phyloP scores from a whole-genome alignment of 208 protist species.

The Crithidia expoeki region DNA sequence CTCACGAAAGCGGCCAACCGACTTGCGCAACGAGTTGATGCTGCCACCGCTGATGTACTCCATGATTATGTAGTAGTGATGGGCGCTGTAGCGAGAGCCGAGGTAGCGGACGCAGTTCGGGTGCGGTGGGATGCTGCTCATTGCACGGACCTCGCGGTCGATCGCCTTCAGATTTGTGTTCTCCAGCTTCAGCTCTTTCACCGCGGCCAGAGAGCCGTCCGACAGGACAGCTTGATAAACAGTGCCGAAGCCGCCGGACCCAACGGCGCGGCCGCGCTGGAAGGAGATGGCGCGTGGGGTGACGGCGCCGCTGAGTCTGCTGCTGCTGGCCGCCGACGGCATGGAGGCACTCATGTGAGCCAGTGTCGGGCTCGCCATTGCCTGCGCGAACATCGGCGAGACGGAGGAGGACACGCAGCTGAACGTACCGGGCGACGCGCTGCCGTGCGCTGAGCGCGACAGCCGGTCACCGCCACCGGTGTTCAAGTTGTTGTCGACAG shows the following conservation, averaged over 20 bases:
- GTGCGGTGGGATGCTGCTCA: conserved; percentile 75
- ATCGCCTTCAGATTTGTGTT: conserved; percentile 61
- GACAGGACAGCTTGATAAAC: conserved; percentile 76
- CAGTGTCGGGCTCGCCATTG: conserved; percentile 15
- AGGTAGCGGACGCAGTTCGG: conserved; percentile 83
- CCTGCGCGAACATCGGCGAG: conserved; percentile 25
- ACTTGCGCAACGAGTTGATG: conserved; percentile 68
- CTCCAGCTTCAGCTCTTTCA: conserved; percentile 77
- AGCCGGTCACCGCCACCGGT: conserved; percentile 1
- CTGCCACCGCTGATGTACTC: conserved; percentile 88
- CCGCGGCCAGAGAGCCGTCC: conserved; percentile 68
- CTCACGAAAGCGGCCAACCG: conserved; percentile 62
- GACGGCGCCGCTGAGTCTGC: conserved; percentile 22
- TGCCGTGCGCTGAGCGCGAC: conserved; percentile 22
- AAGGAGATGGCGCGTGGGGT: conserved; percentile 52
- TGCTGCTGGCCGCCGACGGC: conserved; percentile 1
- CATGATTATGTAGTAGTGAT: conserved; percentile 87
- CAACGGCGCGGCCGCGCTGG: conserved; percentile 60
- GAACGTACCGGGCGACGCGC: conserved; percentile 10
- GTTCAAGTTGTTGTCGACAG: background rate
- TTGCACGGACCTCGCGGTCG: conserved; percentile 66
- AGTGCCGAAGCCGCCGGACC: conserved; percentile 75
- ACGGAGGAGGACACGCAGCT: conserved; percentile 20
- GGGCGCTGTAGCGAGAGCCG: conserved; percentile 59
- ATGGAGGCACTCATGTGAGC: conserved; percentile 4